A percentile compares a stretch with the other conserved stretches of the same genome.
Evolutionary conservation across 1,139 yeast species (phyloP).

Genomic region (Zygotorulaspora mrakii): DNA sequence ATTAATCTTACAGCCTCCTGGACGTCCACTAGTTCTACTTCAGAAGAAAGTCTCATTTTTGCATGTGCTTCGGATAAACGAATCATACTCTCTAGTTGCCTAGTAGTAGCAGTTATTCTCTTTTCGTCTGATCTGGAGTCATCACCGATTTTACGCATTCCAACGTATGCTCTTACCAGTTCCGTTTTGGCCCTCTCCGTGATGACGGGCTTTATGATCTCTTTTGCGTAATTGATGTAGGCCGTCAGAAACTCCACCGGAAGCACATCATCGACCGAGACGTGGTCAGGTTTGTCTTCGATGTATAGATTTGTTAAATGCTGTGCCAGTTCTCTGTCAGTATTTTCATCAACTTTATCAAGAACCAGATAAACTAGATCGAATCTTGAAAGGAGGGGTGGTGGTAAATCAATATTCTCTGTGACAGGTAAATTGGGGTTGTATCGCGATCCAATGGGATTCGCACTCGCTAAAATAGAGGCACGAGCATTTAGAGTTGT

Average conservation of each 20-base stretch:
- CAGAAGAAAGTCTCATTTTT: conserved; percentile 75
- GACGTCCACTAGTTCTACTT: conserved; percentile 80
- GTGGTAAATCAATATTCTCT: conserved; percentile 91
- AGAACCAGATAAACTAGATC: conserved; percentile 88
- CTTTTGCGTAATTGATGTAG: conserved; percentile 90
- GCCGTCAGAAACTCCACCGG: conserved; percentile 85
- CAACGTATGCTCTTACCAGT: conserved; percentile 85
- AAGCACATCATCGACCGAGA: conserved; percentile 56
- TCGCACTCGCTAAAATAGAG: conserved; percentile 92
- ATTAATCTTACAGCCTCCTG: conserved; percentile 89
- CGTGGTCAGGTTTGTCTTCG: conserved; percentile 81
- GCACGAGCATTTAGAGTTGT: conserved; percentile 96
- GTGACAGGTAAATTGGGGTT: conserved; percentile 93
- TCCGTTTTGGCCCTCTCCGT: conserved; percentile 79
- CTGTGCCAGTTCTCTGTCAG: conserved; percentile 81
- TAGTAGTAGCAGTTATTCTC: conserved; percentile 94
- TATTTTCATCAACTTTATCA: conserved; percentile 84
- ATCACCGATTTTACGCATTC: conserved; percentile 91
- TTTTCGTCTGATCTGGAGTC: conserved; percentile 82
- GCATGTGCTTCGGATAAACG: conserved; percentile 96
- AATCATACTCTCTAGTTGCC: conserved; percentile 95
- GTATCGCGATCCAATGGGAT: conserved; percentile 94
- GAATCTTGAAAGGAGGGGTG: conserved; percentile 89
- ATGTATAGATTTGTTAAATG: conserved; percentile 90
- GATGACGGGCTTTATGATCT: conserved; percentile 70